Conservation (phyloP, 192 early-diverging fungal species). For the Umbelopsis isabellina region DNA sequence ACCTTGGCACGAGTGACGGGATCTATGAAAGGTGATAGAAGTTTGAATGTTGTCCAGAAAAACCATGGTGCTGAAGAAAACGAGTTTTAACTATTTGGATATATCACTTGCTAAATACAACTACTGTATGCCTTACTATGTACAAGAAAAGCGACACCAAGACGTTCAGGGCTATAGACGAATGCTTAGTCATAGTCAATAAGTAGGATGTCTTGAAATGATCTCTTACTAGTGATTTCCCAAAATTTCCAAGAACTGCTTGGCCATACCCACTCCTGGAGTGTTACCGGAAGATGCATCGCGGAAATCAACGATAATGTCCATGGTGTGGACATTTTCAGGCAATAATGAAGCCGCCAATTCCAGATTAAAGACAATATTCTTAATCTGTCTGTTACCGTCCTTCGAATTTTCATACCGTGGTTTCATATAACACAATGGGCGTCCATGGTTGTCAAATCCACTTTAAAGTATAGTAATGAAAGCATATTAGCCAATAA, state of each 20-base stretch:
- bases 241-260: constrained; percentile 76
- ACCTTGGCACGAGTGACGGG: constrained; percentile 80
- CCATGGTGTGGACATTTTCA: constrained; percentile 70
- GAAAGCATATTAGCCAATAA: too few species aligned
- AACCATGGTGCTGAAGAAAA: constrained; percentile 69
- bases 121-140: neutral
- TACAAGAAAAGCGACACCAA: constrained; percentile 16
- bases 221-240: constrained; percentile 86
- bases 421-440: constrained; percentile 75
- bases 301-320: constrained; percentile 80
- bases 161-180: constrained; percentile 1
- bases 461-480: constrained; percentile 40
- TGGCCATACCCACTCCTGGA: constrained; percentile 72
- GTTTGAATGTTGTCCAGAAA: constrained; percentile 78
- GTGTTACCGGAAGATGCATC: constrained; percentile 61
- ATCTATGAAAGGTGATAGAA: constrained; percentile 86
- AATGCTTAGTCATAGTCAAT: neutral
- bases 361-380: constrained; percentile 85
- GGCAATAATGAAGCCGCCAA: constrained; percentile 71
- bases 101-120: neutral
- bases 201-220: constrained; percentile 44
- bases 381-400: constrained; percentile 69
- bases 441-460: constrained; percentile 73
- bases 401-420: constrained; percentile 80
- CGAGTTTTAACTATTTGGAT: too few species aligned